phyloP scores from a whole-genome alignment of 2,329 filamentous ascomycete genomes.

The Phialophora verrucosa region DNA sequence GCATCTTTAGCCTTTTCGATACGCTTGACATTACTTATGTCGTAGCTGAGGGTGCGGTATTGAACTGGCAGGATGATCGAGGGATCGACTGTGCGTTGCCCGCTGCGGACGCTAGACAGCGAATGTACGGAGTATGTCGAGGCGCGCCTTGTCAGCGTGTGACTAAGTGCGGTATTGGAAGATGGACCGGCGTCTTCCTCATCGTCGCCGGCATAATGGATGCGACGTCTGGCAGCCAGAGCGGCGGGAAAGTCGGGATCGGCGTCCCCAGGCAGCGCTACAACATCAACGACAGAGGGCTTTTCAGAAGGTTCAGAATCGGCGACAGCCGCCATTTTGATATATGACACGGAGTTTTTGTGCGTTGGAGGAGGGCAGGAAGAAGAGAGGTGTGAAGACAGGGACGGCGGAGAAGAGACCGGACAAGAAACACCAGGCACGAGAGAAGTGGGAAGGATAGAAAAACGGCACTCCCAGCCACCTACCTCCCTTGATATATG shows the following conservation, averaged over 20 bases:
- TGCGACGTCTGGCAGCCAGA: constrained; percentile 35
- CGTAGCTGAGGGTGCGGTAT: constrained; percentile 50
- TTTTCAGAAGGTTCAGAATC: background rate
- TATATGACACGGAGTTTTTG: background rate
- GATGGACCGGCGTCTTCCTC: constrained; percentile 26
- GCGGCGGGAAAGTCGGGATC: constrained; percentile 30
- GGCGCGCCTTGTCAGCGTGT: constrained; percentile 22
- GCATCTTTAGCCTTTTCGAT: constrained; percentile 50
- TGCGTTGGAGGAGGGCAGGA: background rate
- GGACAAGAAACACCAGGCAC: background rate
- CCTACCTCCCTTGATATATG: constrained; percentile 14
- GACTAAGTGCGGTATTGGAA: constrained; percentile 19
- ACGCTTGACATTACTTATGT: constrained; percentile 62
- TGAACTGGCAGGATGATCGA: constrained; percentile 42
- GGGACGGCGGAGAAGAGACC: background rate
- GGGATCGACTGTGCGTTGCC: constrained; percentile 38
- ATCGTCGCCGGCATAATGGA: constrained; percentile 37
- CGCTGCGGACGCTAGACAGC: constrained; percentile 34
- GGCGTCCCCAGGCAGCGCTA: background rate
- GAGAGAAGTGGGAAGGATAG: background rate
- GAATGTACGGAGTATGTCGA: constrained; percentile 33
- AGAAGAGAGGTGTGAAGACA: background rate
- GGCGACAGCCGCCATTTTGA: background rate
- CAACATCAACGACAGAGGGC: background rate
- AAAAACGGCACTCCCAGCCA: background rate